phyloP scores from a whole-genome alignment of 345 rosid genomes.

The Pistacia atlantica region DNA sequence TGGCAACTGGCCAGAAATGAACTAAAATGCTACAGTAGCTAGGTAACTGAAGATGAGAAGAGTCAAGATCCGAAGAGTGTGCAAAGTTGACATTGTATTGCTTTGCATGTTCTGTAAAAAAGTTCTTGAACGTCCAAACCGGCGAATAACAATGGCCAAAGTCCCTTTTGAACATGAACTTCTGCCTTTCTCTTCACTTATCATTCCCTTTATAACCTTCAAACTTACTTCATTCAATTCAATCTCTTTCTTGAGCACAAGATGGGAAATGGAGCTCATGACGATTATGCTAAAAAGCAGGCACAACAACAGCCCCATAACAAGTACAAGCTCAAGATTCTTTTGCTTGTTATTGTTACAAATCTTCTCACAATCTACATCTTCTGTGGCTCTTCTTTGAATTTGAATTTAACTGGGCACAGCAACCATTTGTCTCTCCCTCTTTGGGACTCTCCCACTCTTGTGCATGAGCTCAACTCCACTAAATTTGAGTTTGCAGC shows the following conservation, averaged over 20 bases:
- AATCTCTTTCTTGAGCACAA: not conserved
- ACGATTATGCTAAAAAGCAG: slow-evolving; percentile 26
- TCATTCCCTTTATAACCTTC: not conserved
- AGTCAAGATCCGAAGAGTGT: slow-evolving; percentile 12
- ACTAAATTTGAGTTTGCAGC: slow-evolving; percentile 37
- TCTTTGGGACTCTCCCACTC: slow-evolving; percentile 14
- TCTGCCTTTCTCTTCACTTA: not conserved
- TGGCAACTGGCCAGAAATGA: not conserved
- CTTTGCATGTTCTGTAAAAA: not conserved
- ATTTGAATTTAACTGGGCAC: not conserved
- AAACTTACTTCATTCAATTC: not conserved
- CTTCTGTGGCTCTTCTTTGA: slow-evolving; percentile 27
- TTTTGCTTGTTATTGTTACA: slow-evolving; percentile 35
- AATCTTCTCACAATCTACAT: slow-evolving; percentile 48
- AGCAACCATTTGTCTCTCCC: slow-evolving; percentile 1
- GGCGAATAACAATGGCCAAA: slow-evolving; percentile 22
- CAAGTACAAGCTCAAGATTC: slow-evolving; percentile 40
- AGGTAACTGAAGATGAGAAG: not conserved
- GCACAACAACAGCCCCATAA: slow-evolving; percentile 7
- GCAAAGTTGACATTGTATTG: slow-evolving; percentile 3
- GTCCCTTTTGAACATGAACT: slow-evolving; percentile 6
- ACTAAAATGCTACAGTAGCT: not conserved
- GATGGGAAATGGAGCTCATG: slow-evolving; percentile 26
- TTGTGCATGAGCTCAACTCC: slow-evolving; percentile 31
- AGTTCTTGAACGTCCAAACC: slow-evolving; percentile 1